A percentile compares a stretch with the other conserved stretches of the same genome.
Conservation (phyloP, 1,284 basidiomycete genomes). For the Trichosporon ovoides region DNA sequence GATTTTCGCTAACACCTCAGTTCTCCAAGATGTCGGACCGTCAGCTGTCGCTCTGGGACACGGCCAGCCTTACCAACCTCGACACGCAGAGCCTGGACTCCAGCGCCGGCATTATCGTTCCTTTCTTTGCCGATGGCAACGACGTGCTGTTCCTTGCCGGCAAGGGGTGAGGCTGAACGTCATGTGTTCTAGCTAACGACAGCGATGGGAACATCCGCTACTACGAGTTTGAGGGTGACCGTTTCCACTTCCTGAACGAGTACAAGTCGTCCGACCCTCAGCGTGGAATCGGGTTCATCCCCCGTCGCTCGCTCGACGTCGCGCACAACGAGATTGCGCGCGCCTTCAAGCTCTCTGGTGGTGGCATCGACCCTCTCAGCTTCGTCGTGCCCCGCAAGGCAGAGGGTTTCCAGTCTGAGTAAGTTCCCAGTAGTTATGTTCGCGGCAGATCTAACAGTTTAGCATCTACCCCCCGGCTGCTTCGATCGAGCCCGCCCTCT, state of each 20-base stretch:
- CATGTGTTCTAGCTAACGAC: background rate
- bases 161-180: slow-evolving; percentile 49
- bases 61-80: slow-evolving; percentile 62
- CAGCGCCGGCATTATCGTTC: slow-evolving; percentile 89
- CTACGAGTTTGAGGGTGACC: slow-evolving; percentile 89
- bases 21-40: slow-evolving; percentile 94
- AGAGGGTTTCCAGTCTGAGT: slow-evolving; percentile 49
- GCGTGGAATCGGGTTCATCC: slow-evolving; percentile 93
- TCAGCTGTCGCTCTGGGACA: slow-evolving; percentile 83
- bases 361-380: slow-evolving; percentile 75
- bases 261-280: slow-evolving; percentile 81
- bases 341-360: slow-evolving; percentile 80
- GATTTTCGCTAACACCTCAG: slow-evolving; percentile 7
- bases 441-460: slow-evolving; percentile 42
- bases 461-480: slow-evolving; percentile 90
- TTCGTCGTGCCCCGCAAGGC: slow-evolving; percentile 87
- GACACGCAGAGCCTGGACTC: slow-evolving; percentile 78
- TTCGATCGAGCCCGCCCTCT: slow-evolving; percentile 70
- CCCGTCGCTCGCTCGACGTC: slow-evolving; percentile 79
- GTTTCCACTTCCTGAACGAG: slow-evolving; percentile 72
- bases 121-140: slow-evolving; percentile 90
- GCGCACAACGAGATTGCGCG: slow-evolving; percentile 91
- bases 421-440: slow-evolving; percentile 11
- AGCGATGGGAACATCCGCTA: slow-evolving; percentile 92
- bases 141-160: slow-evolving; percentile 83